A percentile compares a stretch with the other conserved stretches of the same genome.
Evolutionary conservation across 441 rosid genomes (phyloP).

Genomic region (Macaranga tanarius): DNA sequence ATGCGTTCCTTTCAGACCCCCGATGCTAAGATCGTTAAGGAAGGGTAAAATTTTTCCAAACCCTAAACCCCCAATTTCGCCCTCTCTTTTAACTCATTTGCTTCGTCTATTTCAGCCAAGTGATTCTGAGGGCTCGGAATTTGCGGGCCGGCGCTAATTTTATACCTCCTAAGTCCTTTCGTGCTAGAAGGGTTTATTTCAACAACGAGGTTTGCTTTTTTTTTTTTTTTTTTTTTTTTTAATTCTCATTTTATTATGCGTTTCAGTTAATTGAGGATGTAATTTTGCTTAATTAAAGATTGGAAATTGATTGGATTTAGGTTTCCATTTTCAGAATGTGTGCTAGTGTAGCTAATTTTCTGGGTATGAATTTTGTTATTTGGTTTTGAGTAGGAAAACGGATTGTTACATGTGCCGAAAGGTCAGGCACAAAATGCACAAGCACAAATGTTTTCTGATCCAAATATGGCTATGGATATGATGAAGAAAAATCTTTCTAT

Average conservation of each 20-base stretch:
- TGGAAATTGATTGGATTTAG: neutral
- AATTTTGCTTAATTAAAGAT: neutral
- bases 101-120: conserved; percentile 48
- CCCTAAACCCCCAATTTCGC: neutral
- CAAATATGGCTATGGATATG: conserved; percentile 99
- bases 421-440: conserved; percentile 81
- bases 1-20: conserved; percentile 74
- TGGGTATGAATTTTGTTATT: neutral
- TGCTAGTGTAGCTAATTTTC: neutral
- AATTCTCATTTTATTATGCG: neutral
- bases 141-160: conserved; percentile 85
- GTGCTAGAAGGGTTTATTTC: conserved; percentile 73
- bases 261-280: neutral
- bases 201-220: conserved; percentile 68
- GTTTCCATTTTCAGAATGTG: neutral
- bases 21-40: conserved; percentile 76
- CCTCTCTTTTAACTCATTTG: neutral
- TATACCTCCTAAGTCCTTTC: conserved; percentile 81
- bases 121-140: conserved; percentile 84
- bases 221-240: neutral
- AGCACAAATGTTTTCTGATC: conserved; percentile 99
- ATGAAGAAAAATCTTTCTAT: conserved; percentile 99
- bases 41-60: conserved; percentile 52
- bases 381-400: conserved; percentile 64
- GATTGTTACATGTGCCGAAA: conserved; percentile 79